phyloP scores from a whole-genome alignment of 2,329 filamentous ascomycete genomes.

The Uncinocarpus reesii region DNA sequence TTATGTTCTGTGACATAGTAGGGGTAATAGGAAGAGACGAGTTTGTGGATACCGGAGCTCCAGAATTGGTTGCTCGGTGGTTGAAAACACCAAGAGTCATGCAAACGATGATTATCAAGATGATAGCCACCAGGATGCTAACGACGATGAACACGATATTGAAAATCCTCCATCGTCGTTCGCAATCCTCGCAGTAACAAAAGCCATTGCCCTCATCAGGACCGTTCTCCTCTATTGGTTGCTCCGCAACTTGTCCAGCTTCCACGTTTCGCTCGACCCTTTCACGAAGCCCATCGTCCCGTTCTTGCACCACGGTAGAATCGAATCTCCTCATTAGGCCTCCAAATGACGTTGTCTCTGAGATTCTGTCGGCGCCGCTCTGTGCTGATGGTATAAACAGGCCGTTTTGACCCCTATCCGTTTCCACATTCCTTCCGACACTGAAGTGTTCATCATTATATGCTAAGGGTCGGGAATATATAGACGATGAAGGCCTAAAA shows the following conservation, averaged over 20 bases:
- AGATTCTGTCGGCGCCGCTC: background rate
- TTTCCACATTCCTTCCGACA: background rate
- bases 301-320: background rate
- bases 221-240: background rate
- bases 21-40: background rate
- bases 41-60: slow-evolving; percentile 1
- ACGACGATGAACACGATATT: background rate
- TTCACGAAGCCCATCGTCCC: background rate
- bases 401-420: no score
- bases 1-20: background rate
- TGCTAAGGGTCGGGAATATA: slow-evolving; percentile 7
- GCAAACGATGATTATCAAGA: background rate
- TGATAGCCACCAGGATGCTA: background rate
- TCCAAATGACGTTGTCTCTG: slow-evolving; percentile 8
- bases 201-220: background rate
- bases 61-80: background rate
- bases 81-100: background rate
- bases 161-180: slow-evolving; percentile 4
- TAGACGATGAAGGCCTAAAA: slow-evolving; percentile 2
- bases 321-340: slow-evolving; percentile 4
- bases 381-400: no score
- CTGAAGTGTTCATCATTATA: background rate
- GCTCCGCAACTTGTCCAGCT: background rate
- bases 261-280: background rate
- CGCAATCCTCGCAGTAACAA: background rate